Conservation (phyloP, 1,139 yeast species). For the Candida sp. region DNA sequence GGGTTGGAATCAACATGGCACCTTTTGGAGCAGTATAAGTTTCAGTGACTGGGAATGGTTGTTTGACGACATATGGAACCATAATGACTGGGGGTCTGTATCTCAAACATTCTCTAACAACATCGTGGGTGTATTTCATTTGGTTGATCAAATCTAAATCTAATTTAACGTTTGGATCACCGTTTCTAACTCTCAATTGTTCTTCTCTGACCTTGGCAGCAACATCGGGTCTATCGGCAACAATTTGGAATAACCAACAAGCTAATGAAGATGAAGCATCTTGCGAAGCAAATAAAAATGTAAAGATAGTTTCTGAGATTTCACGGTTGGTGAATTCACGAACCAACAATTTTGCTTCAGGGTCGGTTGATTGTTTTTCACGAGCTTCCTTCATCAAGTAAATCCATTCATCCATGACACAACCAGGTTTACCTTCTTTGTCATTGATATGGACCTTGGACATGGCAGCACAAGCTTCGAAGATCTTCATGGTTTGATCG, state of each 20-base stretch:
- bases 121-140: slow-evolving; percentile 87
- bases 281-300: slow-evolving; percentile 95
- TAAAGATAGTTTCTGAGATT: slow-evolving; percentile 93
- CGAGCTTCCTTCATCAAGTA: slow-evolving; percentile 76
- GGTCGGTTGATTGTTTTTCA: slow-evolving; percentile 41
- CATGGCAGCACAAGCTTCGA: slow-evolving; percentile 82
- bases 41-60: slow-evolving; percentile 77
- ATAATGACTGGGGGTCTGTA: slow-evolving; percentile 96
- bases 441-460: slow-evolving; percentile 74
- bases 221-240: slow-evolving; percentile 94
- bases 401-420: slow-evolving; percentile 97
- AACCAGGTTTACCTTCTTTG: slow-evolving; percentile 73
- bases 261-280: slow-evolving; percentile 98
- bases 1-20: slow-evolving; percentile 92
- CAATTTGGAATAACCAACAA: slow-evolving; percentile 96
- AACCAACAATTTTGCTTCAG: slow-evolving; percentile 55
- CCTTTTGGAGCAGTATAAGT: slow-evolving; percentile 94
- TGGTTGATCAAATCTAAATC: slow-evolving; percentile 71
- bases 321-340: slow-evolving; percentile 89
- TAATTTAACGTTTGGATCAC: slow-evolving; percentile 63
- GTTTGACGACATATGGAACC: slow-evolving; percentile 95
- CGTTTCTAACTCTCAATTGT: slow-evolving; percentile 78
- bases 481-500: slow-evolving; percentile 89
- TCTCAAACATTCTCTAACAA: slow-evolving; percentile 87
- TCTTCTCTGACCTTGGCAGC: slow-evolving; percentile 83